Evolutionary conservation across 768 basidiomycete species (phyloP).

Genomic region (Leccinum subtestaceum): DNA sequence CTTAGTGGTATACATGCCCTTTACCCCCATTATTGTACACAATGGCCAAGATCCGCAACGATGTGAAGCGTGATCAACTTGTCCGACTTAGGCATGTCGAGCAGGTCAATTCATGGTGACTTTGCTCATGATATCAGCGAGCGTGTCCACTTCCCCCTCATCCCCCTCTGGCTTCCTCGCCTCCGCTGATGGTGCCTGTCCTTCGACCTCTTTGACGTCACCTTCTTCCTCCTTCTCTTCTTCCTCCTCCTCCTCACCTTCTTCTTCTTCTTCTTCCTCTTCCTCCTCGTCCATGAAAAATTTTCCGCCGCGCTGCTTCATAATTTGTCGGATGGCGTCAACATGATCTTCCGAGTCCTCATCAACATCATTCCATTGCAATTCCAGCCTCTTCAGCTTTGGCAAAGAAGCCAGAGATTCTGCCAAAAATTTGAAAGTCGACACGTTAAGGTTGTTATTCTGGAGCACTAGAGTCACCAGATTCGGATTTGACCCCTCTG

Average conservation of each 20-base stretch:
- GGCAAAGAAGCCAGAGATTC: constrained; percentile 60
- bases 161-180: constrained; percentile 32
- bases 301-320: constrained; percentile 67
- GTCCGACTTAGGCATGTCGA: neutral
- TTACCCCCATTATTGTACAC: neutral
- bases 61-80: neutral
- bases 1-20: constrained; percentile 24
- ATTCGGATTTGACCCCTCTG: constrained; percentile 67
- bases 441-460: constrained; percentile 84
- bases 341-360: constrained; percentile 64
- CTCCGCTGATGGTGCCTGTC: constrained; percentile 23
- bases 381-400: constrained; percentile 64
- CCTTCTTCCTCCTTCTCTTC: constrained; percentile 42
- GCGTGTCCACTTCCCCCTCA: constrained; percentile 47
- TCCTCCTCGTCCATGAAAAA: constrained; percentile 75
- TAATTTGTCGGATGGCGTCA: constrained; percentile 47
- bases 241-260: constrained; percentile 49
- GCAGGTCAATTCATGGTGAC: constrained; percentile 43
- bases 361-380: constrained; percentile 89
- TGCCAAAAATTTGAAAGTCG: constrained; percentile 66
- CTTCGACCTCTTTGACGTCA: constrained; percentile 22
- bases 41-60: constrained; percentile 4
- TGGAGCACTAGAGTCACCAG: constrained; percentile 79
- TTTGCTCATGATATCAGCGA: constrained; percentile 67
- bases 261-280: constrained; percentile 69